Evolutionary conservation across 345 rosid genomes (phyloP), one percentile per base, ranked within the genome.

Genomic region (Pugionium cornutum): DNA sequence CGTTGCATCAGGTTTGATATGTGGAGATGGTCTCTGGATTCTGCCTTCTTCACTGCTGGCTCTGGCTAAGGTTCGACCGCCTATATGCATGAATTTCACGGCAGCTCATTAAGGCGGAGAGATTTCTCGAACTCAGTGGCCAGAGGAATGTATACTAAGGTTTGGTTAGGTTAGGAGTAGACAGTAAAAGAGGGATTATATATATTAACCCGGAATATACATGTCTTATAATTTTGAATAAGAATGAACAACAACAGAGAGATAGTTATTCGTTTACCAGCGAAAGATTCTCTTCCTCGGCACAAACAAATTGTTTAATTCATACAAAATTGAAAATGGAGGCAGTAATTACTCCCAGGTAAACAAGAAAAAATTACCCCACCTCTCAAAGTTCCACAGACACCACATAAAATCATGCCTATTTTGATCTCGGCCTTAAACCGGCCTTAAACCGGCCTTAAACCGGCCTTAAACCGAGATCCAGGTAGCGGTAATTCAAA

Each of bases 21-120:
- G 97, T 49, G 97, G 96, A 18, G 99, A 90, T 49, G 97, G 99
- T 36, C 61, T 90, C 49, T 90, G 99, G 99, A 86, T 90, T 71
- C 83, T 94, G 0, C 98, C 97, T 35, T 83, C 92, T 2, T 90
- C 96, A 0, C 32, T 90, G 25, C 90, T 92, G 2, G 92, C 96
- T 18, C 67, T 88, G 64, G 80, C 84, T 43, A 86, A 83, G 76
- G 56, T 94, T 65, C 72, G 27, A 9, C 99, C 96, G 4, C 97
- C 96, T 1, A 84, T 94, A 10, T 94, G 97, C 73, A 86, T 90
- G 97, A 82, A 44, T 73, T 88, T 89, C 76, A 45, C 75, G 3
- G 58, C 80, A 0, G 33, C 73, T 45, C 74, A 70, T 39, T 82
- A 74, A 55, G 62, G 1, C 27, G 30, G 4, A 47, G 46, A 56